Evolutionary conservation across 2,329 filamentous ascomycete genomes (phyloP), one percentile per base, ranked within the genome.

Genomic region (Metarhizium guizhouense): DNA sequence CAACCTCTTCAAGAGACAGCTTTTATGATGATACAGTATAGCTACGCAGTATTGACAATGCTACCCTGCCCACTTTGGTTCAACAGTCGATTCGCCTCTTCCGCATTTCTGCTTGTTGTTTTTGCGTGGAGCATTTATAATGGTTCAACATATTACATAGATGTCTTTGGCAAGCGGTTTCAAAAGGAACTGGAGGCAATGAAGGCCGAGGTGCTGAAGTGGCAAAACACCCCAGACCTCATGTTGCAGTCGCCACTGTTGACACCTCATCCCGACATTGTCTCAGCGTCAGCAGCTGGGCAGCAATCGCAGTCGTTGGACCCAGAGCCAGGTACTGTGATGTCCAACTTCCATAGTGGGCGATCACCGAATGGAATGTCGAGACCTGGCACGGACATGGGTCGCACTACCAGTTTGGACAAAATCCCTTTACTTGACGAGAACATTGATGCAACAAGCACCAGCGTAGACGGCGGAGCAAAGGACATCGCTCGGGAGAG

Each of bases 71-170:
- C 93, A 0, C 65, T 99, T 7, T 99, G 94, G 93, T 96, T 99
- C 72, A 88, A 88, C 77, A 94, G 86, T 67, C 84, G 86, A 48
- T 90, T 85, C 80, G 86, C 89, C 0, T 94, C 88, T 45, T 84
- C 86, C 2, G 62, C 70, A 0, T 99, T 96, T 72, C 77, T 99
- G 49, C 77, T 86, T 54, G 74, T 82, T 2, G 85, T 99, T n/a
- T 97, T 99, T 67, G 79, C 84, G 47, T 96, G 92, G 91, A 95
- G 90, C 63, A 87, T 96, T 55, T 95, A 96, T 75, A 99, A 99
- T 64, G 94, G 94, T 36, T 90, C 94, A 18, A 97, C 92, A 0
- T 99, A 88, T 71, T 99, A 99, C 72, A 97, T 99, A 66, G 94
- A 99, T 64, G 90, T 97, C 2, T 99, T 97, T 68, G 94, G 95